Conservation (phyloP, 257 asterid species). For the Osmanthus fragrans region DNA sequence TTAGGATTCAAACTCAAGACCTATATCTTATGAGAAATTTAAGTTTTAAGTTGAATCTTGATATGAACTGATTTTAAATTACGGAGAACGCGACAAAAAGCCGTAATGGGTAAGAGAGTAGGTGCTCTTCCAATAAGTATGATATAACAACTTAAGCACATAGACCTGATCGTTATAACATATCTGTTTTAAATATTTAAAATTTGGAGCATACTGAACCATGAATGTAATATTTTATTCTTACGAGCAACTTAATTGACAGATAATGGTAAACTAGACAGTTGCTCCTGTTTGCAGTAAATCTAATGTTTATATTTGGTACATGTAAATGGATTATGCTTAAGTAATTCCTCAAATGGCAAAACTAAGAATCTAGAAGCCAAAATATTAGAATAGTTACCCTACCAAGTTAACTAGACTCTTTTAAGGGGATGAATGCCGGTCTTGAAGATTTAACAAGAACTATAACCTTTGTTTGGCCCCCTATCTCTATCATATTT, state of each 20-base stretch:
- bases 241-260: not conserved
- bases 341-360: not conserved
- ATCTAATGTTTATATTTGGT: not conserved
- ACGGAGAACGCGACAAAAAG: too few relatives aligned
- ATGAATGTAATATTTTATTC: not conserved
- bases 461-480: not conserved
- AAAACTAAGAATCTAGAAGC: not conserved
- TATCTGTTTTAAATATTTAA: not conserved
- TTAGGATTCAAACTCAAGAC: too few relatives aligned
- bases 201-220: not conserved
- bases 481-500: too few relatives aligned
- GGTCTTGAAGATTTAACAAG: not conserved
- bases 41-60: too few relatives aligned
- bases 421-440: not conserved
- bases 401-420: not conserved
- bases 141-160: too few relatives aligned
- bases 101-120: too few relatives aligned
- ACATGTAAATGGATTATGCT: not conserved
- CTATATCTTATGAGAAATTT: too few relatives aligned
- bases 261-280: not conserved
- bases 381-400: not conserved
- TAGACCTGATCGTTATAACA: too few relatives aligned
- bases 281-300: not conserved
- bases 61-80: too few relatives aligned
- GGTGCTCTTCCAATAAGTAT: too few relatives aligned